Evolutionary conservation across 2,329 filamentous ascomycete genomes (phyloP), one percentile per base, ranked within the genome.

Genomic region (Beauveria bassiana): DNA sequence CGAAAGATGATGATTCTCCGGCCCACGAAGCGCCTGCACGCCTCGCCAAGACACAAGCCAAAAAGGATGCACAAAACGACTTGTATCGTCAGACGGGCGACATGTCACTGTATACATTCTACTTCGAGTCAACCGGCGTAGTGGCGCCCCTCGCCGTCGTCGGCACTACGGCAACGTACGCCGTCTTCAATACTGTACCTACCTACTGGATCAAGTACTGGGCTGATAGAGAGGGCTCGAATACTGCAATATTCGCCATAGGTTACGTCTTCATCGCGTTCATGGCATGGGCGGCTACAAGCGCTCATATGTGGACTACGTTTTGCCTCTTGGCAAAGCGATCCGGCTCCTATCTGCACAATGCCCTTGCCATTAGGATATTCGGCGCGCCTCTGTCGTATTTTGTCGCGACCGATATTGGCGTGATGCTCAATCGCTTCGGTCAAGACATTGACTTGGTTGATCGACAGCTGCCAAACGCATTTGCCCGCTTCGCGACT

Each of bases 361-460:
- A 51, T 42, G 50, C 43, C 42, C 57, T 66, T 64, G 55, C 43
- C 38, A 24, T 46, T n/a, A 65, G 42, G 43, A 59, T 65, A 5
- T 43, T 24, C 40, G 54, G 55, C 12, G 77, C 77, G 2, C 72
- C 75, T 0, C 65, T 78, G 5, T 68, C 67, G 5, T 79, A 71
- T 61, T 78, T 78, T 62, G 74, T 74, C 0, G 64, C 64, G 10
- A 77, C 73, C 0, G 75, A 78, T 2, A 72, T 68, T 18, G 77
- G 76, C 1, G 70, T 71, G 1, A 74, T 74, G 3, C 62, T 78
- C 18, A 79, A 77, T 38, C 74, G 74, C 60, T 78, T 78, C 62
- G 73, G 71, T 22, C 73, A 77, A 64, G 75, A 78, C 28, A 73
- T 77, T 3, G 68, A 73, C 47, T 66, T 77, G 5, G 68, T 78